Base-by-base conservation (phyloP, 768 basidiomycete species). In the Tylopilus subfusipes region DNA sequence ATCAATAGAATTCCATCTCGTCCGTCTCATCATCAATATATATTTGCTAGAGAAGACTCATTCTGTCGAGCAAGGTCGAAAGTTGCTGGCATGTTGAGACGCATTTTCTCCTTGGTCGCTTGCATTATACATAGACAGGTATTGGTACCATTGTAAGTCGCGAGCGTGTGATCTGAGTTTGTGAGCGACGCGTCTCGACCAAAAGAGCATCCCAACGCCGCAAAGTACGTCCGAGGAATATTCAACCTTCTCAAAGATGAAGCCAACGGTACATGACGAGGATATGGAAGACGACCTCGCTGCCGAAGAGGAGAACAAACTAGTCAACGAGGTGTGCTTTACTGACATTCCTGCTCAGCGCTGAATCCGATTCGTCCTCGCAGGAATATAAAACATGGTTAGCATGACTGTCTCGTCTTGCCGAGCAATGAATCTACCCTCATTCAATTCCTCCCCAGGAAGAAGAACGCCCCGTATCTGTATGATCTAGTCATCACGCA, bases 401-500 rank as follows among this genome's bases (percentile, higher is more conserved):
- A 42, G 67, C n/a, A 40, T 63, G 62, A 66, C 44, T 54, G 36
- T 29, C 13, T 21, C 47, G 12, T 43, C 36, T 39, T 19, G 10
- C 39, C 42, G 16, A 33, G 1, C 34, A 45, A 12, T 31, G 29
- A 4, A 34, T 29, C 54, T n/a, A 54, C 52, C 42, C 31, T 19
- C 29, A 33, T 24, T 7, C 33, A 22, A 25, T 19, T 30, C 27
- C 45, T 55, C 40, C 47, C 46, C 69, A 93, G 90, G 90, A 93
- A 93, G 79, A 93, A 93, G 76, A 96, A 95, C 73, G 93, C 95
- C 50, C 96, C 95, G 13, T 98, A 96, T 74, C 83, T 98, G 14
- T 99, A 99, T 71, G 97, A 99, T 72, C 80, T 96, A 22, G 92
- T 99, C 60, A 88, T 99, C 64, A 98, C 96, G 1, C 96, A 98